These are phyloP conservation scores for Macroventuria anomochaeta DNA, from an alignment of 2,329 filamentous ascomycete genomes.

Conservation along the genomic window DNA sequence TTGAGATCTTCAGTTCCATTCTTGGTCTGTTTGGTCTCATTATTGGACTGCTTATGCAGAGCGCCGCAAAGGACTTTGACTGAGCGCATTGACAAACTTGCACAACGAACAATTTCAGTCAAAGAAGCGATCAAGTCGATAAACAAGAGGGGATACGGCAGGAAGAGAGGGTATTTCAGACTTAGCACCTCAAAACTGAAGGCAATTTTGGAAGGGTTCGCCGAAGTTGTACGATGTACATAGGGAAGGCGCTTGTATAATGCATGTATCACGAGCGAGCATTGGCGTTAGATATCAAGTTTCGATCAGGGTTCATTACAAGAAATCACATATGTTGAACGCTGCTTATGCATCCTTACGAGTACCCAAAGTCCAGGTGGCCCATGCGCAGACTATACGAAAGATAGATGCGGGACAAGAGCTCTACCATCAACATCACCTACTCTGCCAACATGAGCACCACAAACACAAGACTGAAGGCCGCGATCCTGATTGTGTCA, in stretches of 20 bases:
- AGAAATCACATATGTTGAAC: background rate
- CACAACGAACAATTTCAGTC: background rate
- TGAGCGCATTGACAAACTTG: constrained; percentile 19
- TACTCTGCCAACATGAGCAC: constrained; percentile 36
- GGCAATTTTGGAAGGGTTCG: constrained; percentile 4
- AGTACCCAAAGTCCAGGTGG: constrained; percentile 20
- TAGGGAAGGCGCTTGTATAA: constrained; percentile 44
- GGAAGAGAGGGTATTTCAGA: constrained; percentile 14
- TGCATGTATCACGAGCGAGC: constrained; percentile 47
- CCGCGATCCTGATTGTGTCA: constrained; percentile 84
- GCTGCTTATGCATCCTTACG: constrained; percentile 2
- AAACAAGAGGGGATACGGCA: background rate
- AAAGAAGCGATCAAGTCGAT: background rate
- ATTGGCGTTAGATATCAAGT: constrained; percentile 36
- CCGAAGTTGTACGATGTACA: constrained; percentile 39
- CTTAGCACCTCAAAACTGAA: constrained; percentile 13
- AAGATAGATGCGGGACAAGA: constrained; percentile 24
- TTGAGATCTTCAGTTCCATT: constrained; percentile 99
- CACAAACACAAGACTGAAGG: constrained; percentile 62
- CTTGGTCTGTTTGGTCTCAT: constrained; percentile 96
- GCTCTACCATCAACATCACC: constrained; percentile 27
- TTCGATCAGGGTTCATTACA: constrained; percentile 13
- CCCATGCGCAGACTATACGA: constrained; percentile 27
- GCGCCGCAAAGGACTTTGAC: constrained; percentile 79
- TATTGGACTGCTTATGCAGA: constrained; percentile 85